Evolutionary conservation across 2,329 filamentous ascomycete genomes (phyloP).

Genomic region (Chrysosporium queenslandicum): DNA sequence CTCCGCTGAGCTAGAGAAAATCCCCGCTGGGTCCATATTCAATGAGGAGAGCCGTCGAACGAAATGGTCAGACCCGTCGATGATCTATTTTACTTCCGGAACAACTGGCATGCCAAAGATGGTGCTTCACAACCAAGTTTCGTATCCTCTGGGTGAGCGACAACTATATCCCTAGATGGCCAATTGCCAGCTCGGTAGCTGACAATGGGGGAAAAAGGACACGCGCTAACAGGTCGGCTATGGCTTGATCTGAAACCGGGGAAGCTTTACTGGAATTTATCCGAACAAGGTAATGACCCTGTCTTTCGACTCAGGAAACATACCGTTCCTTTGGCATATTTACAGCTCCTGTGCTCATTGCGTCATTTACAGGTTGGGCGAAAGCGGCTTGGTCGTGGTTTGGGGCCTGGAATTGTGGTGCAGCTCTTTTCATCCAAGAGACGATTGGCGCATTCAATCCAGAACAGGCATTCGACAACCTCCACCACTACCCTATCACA

Average conservation of each 20-base stretch:
- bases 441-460: conserved; percentile 29
- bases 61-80: conserved; percentile 24
- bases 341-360: conserved; percentile 3
- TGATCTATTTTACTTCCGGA: conserved; percentile 36
- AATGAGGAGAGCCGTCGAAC: conserved; percentile 16
- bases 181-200: background rate
- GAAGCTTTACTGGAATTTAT: conserved; percentile 33
- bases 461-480: conserved; percentile 24
- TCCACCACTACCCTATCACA: conserved; percentile 33
- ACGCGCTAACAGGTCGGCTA: conserved; percentile 32
- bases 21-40: conserved; percentile 21
- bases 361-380: conserved; percentile 27
- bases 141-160: conserved; percentile 29
- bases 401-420: conserved; percentile 34
- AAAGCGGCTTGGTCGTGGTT: conserved; percentile 37
- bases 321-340: background rate
- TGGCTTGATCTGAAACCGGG: conserved; percentile 31
- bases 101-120: conserved; percentile 36
- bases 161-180: background rate
- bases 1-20: conserved; percentile 20
- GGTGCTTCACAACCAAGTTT: conserved; percentile 35
- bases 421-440: conserved; percentile 35
- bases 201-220: conserved; percentile 18
- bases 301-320: background rate
- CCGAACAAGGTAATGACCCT: conserved; percentile 29